These are phyloP conservation scores for Myrica gale DNA, from an alignment of 306 rosid genomes.

Conservation along the genomic window DNA sequence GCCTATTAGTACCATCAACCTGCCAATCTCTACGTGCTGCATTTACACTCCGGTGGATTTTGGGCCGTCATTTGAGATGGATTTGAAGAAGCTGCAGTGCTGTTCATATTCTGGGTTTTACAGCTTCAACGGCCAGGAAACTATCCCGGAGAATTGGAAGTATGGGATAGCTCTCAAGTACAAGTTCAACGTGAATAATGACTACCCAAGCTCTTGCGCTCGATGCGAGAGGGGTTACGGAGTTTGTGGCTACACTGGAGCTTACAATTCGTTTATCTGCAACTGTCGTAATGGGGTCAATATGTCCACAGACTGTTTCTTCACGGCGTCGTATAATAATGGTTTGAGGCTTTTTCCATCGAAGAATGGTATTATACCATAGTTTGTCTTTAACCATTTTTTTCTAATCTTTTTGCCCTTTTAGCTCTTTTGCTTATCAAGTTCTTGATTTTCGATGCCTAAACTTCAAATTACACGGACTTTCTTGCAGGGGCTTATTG, in stretches of 20 bases:
- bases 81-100: conserved; percentile 73
- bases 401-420: neutral
- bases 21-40: conserved; percentile 71
- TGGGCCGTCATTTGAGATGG: conserved; percentile 80
- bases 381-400: neutral
- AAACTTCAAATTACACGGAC: conserved; percentile 15
- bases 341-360: conserved; percentile 40
- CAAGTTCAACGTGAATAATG: conserved; percentile 69
- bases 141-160: conserved; percentile 77
- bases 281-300: conserved; percentile 76
- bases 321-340: conserved; percentile 40
- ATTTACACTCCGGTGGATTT: conserved; percentile 79
- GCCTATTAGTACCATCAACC: conserved; percentile 54
- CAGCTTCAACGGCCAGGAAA: conserved; percentile 57
- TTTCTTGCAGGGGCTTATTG: conserved; percentile 40
- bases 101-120: conserved; percentile 76
- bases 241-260: conserved; percentile 53
- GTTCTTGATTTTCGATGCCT: neutral
- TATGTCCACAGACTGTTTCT: conserved; percentile 61
- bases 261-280: conserved; percentile 55
- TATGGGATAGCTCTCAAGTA: conserved; percentile 79
- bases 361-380: conserved; percentile 38
- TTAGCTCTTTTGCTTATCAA: neutral
- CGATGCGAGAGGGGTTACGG: conserved; percentile 68
- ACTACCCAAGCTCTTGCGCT: conserved; percentile 61